phyloP scores from a whole-genome alignment of 2,329 filamentous ascomycete species.

The Anthostomella pinea region DNA sequence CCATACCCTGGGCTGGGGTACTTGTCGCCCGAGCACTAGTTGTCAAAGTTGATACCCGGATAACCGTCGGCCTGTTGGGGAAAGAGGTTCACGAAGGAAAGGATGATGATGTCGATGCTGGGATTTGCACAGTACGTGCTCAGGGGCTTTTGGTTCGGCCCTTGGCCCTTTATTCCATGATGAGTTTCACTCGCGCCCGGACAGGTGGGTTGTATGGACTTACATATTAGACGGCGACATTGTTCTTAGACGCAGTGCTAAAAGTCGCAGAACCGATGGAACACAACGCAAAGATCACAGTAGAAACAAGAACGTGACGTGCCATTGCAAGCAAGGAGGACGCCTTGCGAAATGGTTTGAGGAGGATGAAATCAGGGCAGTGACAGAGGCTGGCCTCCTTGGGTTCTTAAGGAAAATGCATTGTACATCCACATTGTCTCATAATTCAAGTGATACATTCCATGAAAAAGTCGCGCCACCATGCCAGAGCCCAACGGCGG shows the following conservation, averaged over 20 bases:
- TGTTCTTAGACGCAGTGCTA: conserved; percentile 33
- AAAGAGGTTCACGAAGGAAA: conserved; percentile 42
- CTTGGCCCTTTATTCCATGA: conserved; percentile 37
- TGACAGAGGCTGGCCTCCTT: no score
- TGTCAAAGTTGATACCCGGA: conserved; percentile 41
- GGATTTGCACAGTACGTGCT: conserved; percentile 38
- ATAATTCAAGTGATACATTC: no score
- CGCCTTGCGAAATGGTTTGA: no score
- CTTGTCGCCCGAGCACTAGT: conserved; percentile 35
- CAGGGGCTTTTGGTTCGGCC: conserved; percentile 35
- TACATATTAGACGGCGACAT: conserved; percentile 44
- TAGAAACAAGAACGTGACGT: conserved; percentile 13
- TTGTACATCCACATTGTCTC: no score
- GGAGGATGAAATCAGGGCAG: no score
- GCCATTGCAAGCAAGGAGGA: conserved; percentile 20
- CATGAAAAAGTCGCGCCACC: no score
- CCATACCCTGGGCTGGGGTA: conserved; percentile 34
- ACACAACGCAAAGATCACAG: conserved; percentile 14
- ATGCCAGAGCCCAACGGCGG: no score
- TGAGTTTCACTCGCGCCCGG: no score
- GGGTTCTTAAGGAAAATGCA: no score
- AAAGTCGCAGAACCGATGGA: conserved; percentile 26
- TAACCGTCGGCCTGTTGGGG: conserved; percentile 41
- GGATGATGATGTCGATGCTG: conserved; percentile 40
- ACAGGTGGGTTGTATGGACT: conserved; percentile 1